Base-by-base conservation (phyloP, 495 filamentous ascomycete genomes). In the Aspergillus sclerotiicarbonarius region DNA sequence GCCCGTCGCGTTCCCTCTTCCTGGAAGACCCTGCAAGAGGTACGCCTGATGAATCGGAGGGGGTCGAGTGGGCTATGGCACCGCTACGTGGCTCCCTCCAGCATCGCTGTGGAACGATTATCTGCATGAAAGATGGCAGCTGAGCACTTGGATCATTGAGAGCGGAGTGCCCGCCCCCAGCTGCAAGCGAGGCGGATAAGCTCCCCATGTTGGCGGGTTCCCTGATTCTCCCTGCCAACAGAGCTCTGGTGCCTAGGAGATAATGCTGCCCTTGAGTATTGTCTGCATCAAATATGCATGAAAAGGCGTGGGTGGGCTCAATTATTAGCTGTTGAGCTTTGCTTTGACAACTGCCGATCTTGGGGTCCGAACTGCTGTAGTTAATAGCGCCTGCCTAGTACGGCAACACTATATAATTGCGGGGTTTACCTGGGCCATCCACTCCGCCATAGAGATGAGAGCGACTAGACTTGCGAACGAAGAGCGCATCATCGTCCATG, bases 51-150 rank as follows among this genome's bases (percentile, higher is more conserved):
- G 47, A 48, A 43, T 57, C 46, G 41, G 29, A 53, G 49, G 53
- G 47, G 32, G 29, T 53, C 33, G 48, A 61, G 59, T 48, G 49
- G 56, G 53, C 48, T 33, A 50, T 32, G 32, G 56, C 53, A 57
- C 60, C 57, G 60, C 64, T 63, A 66, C 64, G 64, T 66, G 64
- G 60, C 61, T 60, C 51, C 39, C 57, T 60, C 58, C 41, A 35
- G 49, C 59, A 43, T 53, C 47, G 32, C 53, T 43, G 64, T 66
- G 60, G 64, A 61, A 66, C 60, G 44, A 62, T 53, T 52, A 20
- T 39, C 18, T 63, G 64, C 64, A 63, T 54, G 60, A 52, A 59
- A 59, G 60, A 58, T 59, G 60, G 61, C 64, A 67, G 64, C 64
- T 67, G 64, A 67, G 61, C 64, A 62, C 19, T 41, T 21, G 50